These are phyloP conservation scores for Arthrocladium fulminans DNA, from an alignment of 2,329 filamentous ascomycete species.

Conservation along the genomic window DNA sequence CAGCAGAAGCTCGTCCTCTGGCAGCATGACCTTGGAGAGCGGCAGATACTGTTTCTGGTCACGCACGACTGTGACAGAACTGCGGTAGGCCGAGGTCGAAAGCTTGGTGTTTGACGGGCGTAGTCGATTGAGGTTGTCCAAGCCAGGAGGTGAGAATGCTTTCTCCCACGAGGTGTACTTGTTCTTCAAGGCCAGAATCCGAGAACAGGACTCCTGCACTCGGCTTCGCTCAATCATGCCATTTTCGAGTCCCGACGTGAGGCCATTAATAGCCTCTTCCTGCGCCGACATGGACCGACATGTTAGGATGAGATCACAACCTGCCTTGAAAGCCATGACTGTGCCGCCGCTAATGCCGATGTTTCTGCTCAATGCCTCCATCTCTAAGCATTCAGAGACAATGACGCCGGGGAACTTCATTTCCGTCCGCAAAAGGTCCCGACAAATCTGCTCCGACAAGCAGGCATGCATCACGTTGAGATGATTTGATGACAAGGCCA, in stretches of 20 bases:
- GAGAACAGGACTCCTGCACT: conserved; percentile 68
- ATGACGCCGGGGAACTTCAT: conserved; percentile 85
- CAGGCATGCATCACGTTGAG: conserved; percentile 96
- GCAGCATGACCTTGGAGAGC: conserved; percentile 68
- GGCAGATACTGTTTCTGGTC: conserved; percentile 82
- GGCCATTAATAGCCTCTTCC: conserved; percentile 79
- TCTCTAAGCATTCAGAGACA: conserved; percentile 90
- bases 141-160: conserved; percentile 76
- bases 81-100: conserved; percentile 79
- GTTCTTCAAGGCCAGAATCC: conserved; percentile 72
- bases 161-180: conserved; percentile 84
- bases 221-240: conserved; percentile 75
- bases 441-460: conserved; percentile 84
- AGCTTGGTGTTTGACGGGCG: conserved; percentile 74
- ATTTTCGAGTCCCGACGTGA: conserved; percentile 84
- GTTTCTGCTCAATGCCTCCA: conserved; percentile 91
- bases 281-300: conserved; percentile 84
- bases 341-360: conserved; percentile 95
- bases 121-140: conserved; percentile 65
- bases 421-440: conserved; percentile 78
- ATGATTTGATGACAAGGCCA: conserved; percentile 80
- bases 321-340: conserved; percentile 94
- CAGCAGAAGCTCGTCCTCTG: conserved; percentile 79
- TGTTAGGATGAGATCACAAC: conserved; percentile 82
- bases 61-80: conserved; percentile 83